A percentile compares a stretch with the other conserved stretches of the same genome.
Conservation (phyloP, 768 basidiomycete species). For the Auricularia sp. region DNA sequence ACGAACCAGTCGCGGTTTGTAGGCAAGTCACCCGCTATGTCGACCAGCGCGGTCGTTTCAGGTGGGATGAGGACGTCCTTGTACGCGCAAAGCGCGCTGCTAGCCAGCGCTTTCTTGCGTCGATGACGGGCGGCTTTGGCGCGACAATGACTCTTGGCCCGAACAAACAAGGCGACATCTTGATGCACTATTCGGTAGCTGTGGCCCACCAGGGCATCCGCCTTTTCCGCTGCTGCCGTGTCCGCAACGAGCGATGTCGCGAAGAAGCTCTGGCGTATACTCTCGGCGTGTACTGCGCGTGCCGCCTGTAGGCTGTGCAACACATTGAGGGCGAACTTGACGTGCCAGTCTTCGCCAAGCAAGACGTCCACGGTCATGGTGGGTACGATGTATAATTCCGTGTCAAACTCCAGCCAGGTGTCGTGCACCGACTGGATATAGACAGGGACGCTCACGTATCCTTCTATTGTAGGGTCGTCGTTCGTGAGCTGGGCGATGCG, state of each 20-base stretch:
- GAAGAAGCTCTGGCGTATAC: not conserved
- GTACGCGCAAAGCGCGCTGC: not conserved
- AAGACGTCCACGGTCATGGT: constrained; percentile 22
- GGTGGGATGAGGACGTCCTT: not conserved
- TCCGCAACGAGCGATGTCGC: not conserved
- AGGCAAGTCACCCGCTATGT: not conserved
- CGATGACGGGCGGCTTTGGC: not conserved
- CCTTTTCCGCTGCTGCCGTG: not conserved
- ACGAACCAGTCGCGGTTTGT: not conserved
- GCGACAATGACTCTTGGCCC: not conserved
- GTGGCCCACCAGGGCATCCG: not conserved
- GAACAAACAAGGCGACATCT: not conserved
- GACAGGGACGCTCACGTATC: not conserved
- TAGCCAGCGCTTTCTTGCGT: not conserved
- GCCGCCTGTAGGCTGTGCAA: not conserved
- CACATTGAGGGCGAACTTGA: constrained; percentile 11
- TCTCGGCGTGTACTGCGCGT: not conserved
- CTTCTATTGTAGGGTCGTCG: not conserved
- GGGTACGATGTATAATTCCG: constrained; percentile 9
- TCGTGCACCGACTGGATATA: not conserved
- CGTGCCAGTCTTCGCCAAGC: constrained; percentile 23
- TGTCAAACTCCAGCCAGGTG: not conserved
- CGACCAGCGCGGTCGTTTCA: not conserved
- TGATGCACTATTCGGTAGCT: not conserved
- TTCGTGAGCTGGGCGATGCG: not conserved